A percentile compares a stretch with the other conserved stretches of the same genome.
These are phyloP conservation scores for Bondarzewia mesenterica DNA, from an alignment of 1,284 basidiomycete species.

Conservation along the genomic window DNA sequence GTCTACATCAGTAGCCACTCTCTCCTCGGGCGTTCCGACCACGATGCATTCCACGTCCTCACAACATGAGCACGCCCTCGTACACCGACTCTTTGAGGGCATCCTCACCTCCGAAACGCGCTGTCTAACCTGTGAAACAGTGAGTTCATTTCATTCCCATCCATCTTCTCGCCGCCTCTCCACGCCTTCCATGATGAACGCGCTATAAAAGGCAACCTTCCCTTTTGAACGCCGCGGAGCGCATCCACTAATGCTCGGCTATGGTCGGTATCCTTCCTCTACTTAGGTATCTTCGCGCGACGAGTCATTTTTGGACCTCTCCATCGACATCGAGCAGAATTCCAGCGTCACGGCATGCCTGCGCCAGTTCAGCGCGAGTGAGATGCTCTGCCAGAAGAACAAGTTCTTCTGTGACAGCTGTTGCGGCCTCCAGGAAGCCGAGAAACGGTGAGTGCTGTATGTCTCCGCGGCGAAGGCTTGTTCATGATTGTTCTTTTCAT, in stretches of 20 bases:
- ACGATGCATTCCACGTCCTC: conserved; percentile 14
- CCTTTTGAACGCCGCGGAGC: no score
- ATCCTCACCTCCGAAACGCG: conserved; percentile 93
- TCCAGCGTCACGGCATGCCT: conserved; percentile 93
- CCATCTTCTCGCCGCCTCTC: no score
- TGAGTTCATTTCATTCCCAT: no score
- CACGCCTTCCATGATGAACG: no score
- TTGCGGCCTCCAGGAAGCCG: conserved; percentile 94
- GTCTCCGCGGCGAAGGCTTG: neutral
- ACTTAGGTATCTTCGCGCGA: conserved; percentile 86
- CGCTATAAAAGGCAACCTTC: no score
- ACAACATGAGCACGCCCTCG: conserved; percentile 57
- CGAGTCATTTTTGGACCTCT: conserved; percentile 93
- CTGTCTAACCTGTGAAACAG: conserved; percentile 94
- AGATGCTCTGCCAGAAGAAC: conserved; percentile 97
- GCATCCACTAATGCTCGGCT: no score
- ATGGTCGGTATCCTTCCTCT: neutral
- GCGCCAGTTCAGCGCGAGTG: conserved; percentile 92
- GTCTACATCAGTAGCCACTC: conserved; percentile 46
- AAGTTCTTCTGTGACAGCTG: conserved; percentile 99
- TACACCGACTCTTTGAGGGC: conserved; percentile 92
- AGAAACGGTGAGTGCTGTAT: conserved; percentile 71
- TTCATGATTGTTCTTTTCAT: conserved; percentile 9
- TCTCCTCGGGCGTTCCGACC: conserved; percentile 26
- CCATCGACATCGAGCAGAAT: conserved; percentile 97